Evolutionary conservation across 495 filamentous ascomycete genomes (phyloP), one percentile per base, ranked within the genome.

Genomic region (Lasiosphaeriaceae sp.): DNA sequence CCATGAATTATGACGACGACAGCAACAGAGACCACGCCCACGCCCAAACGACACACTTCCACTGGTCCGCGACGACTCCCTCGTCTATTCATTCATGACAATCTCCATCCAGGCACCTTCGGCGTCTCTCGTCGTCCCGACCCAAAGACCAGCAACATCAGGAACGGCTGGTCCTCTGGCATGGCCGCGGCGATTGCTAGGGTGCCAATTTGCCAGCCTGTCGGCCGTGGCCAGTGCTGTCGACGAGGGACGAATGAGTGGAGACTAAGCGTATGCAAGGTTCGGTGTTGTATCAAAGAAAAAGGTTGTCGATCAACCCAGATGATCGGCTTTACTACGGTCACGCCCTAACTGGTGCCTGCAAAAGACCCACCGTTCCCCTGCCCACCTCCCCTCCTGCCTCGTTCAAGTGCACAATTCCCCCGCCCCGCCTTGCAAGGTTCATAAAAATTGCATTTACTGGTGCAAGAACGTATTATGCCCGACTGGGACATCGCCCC

Each of bases 231-330:
- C 56, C 56, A 50, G 45, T 58, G 56, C 35, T 23, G 20, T 55
- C 34, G 47, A 49, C 47, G 43, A 48, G 56, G 29, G 55, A 60
- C 56, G 59, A 57, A 58, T 55, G 52, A 58, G 53, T 55, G 58
- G 52, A 48, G 48, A 59, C 62, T 65, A 67, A 66, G 65, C 49
- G 47, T 60, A 71, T 67, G 68, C 68, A 69, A 64, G 66, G 62
- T 62, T 69, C 64, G 68, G 66, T 67, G 61, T 64, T 69, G 64
- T 60, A 67, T 63, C 60, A 61, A 56, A 57, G 53, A 52, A 53
- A 58, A 60, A 58, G 54, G 59, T 60, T 64, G 63, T 59, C 52
- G 64, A 69, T 66, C 66, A 61, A 61, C 58, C 64, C 54, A 63
- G 53, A 61, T 51, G 60, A 69, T 65, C 57, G 61, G 55, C 59